Conservation (phyloP, 169 alveolate genomes). For the Amoebophrya sp. region DNA sequence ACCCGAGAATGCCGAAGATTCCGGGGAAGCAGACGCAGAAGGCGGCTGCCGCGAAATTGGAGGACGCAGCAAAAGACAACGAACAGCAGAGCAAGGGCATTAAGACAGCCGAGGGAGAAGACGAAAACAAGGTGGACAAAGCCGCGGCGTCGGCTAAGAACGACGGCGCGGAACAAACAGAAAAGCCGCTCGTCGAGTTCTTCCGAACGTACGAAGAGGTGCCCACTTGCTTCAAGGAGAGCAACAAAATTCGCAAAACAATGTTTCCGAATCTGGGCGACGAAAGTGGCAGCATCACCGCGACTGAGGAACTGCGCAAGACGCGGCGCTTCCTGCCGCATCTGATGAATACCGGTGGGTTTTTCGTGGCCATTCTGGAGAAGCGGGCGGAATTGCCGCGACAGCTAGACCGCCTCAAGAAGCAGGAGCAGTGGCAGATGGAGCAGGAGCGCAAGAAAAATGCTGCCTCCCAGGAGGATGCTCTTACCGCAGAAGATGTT, state of each 20-base stretch:
- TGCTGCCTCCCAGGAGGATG: no score
- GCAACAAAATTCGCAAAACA: not conserved
- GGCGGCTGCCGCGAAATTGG: no score
- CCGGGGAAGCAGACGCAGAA: no score
- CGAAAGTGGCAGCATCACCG: not conserved
- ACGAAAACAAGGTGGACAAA: no score
- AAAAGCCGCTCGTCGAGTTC: not conserved
- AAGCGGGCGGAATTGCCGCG: slow-evolving; percentile 22
- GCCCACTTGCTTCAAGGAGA: not conserved
- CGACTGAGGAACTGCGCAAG: not conserved
- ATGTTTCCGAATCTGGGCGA: not conserved
- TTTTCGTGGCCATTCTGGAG: slow-evolving; percentile 66
- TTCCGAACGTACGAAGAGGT: slow-evolving; percentile 20
- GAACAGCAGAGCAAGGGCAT: no score
- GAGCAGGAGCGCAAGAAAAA: no score
- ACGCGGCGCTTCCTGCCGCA: slow-evolving; percentile 70
- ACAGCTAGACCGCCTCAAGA: not conserved
- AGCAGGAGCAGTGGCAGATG: not conserved
- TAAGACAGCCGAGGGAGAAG: no score
- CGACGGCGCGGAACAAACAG: no score
- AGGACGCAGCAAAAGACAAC: no score
- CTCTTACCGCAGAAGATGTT: no score
- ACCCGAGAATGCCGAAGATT: no score
- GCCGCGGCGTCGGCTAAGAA: no score
- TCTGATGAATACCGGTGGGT: slow-evolving; percentile 79